These are phyloP conservation scores for Aspergillus intermedius DNA, from an alignment of 2,329 filamentous ascomycete species.

Conservation along the genomic window DNA sequence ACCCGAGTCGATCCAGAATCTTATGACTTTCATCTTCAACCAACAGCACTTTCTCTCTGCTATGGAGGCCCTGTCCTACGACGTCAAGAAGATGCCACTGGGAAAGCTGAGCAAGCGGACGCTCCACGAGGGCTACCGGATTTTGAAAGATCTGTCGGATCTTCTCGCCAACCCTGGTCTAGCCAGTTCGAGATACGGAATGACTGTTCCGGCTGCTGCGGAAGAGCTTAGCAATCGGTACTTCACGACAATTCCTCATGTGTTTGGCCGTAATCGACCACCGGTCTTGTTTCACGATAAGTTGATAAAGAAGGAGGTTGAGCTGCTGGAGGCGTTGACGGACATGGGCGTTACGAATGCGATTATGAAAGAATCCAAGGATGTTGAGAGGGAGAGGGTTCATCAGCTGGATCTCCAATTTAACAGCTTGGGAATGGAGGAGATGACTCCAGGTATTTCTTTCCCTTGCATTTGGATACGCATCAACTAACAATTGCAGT, in stretches of 20 bases:
- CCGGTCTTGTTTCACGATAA: slow-evolving; percentile 55
- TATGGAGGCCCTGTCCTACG: slow-evolving; percentile 39
- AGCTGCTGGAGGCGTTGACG: slow-evolving; percentile 70
- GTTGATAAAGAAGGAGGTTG: slow-evolving; percentile 67
- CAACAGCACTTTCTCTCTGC: slow-evolving; percentile 60
- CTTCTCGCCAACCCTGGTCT: slow-evolving; percentile 53
- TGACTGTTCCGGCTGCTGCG: slow-evolving; percentile 36
- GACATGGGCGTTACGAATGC: slow-evolving; percentile 78
- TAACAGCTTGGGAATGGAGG: slow-evolving; percentile 61
- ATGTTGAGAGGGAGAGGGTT: slow-evolving; percentile 41
- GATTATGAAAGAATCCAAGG: slow-evolving; percentile 64
- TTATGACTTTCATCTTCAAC: slow-evolving; percentile 83
- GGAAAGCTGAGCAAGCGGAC: slow-evolving; percentile 78
- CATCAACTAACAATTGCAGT: slow-evolving; percentile 34
- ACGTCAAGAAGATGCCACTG: slow-evolving; percentile 64
- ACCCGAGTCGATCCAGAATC: slow-evolving; percentile 52
- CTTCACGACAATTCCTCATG: slow-evolving; percentile 76
- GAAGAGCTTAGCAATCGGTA: slow-evolving; percentile 68
- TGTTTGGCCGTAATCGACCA: slow-evolving; percentile 66
- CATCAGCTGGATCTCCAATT: slow-evolving; percentile 68
- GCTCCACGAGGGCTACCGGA: slow-evolving; percentile 66
- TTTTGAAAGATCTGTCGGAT: slow-evolving; percentile 66
- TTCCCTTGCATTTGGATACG: background rate
- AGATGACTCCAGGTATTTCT: slow-evolving; percentile 59
- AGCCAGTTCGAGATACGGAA: slow-evolving; percentile 41